A percentile compares a stretch with the other conserved stretches of the same genome.
Conservation (phyloP, 2,329 filamentous ascomycete genomes). For the Ceratocystis lukuohia region DNA sequence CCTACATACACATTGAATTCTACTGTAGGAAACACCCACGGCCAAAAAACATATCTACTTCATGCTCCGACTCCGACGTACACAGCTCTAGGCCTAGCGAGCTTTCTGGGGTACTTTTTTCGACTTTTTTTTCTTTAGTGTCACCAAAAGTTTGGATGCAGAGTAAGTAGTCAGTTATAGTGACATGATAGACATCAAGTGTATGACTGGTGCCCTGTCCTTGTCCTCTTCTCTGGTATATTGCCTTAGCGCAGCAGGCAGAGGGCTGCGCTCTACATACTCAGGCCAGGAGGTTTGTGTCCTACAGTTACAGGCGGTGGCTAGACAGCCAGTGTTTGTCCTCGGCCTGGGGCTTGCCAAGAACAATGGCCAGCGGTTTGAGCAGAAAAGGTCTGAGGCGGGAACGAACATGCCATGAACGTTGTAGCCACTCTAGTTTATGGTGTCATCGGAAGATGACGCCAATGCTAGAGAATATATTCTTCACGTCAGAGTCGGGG, state of each 20-base stretch:
- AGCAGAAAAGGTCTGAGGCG: conserved; percentile 44
- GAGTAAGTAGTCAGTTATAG: conserved; percentile 63
- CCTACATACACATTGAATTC: conserved; percentile 12
- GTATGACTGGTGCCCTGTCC: conserved; percentile 22
- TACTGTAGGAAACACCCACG: conserved; percentile 34
- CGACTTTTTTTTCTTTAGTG: conserved; percentile 47
- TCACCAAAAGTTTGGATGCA: conserved; percentile 42
- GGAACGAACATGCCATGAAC: conserved; percentile 39
- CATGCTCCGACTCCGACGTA: conserved; percentile 18
- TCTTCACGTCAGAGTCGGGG: conserved; percentile 37
- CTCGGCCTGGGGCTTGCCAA: conserved; percentile 38
- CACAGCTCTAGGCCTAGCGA: conserved; percentile 15
- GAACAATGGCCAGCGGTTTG: conserved; percentile 31
- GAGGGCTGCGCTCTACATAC: conserved; percentile 38
- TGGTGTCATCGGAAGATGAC: conserved; percentile 55
- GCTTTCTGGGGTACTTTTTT: conserved; percentile 28
- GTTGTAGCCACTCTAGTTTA: conserved; percentile 51
- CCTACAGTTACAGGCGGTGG: conserved; percentile 40
- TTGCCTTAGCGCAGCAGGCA: conserved; percentile 22
- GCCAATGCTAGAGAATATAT: conserved; percentile 47
- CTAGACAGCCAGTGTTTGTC: conserved; percentile 49
- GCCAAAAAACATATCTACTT: conserved; percentile 37
- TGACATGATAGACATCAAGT: conserved; percentile 37
- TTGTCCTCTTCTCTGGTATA: neutral
- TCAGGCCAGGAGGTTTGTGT: conserved; percentile 46